A percentile compares a stretch with the other conserved stretches of the same genome.
These are phyloP conservation scores for Jaltomata sinuosa DNA, from an alignment of 257 asterid genomes.

Conservation along the genomic window DNA sequence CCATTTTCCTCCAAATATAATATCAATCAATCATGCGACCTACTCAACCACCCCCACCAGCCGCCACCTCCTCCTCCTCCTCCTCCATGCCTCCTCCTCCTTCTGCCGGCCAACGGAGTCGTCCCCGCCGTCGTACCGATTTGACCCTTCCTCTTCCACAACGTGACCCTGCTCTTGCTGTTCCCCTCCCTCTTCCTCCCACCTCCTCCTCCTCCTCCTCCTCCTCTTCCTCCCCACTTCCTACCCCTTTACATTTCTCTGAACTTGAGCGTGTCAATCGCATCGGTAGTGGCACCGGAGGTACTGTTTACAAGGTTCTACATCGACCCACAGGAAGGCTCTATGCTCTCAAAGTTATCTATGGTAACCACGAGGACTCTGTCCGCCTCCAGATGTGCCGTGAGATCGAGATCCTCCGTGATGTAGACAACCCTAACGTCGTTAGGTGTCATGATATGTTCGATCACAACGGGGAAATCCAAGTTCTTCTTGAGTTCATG, in stretches of 20 bases:
- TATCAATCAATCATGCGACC: conserved; percentile 42
- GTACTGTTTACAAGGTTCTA: conserved; percentile 83
- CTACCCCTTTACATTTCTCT: conserved; percentile 34
- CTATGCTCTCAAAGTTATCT: conserved; percentile 73
- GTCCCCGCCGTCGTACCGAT: conserved; percentile 34
- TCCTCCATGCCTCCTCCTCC: conserved; percentile 3
- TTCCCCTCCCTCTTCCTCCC: conserved; percentile 67
- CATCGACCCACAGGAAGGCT: conserved; percentile 59
- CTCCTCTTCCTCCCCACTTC: conserved; percentile 8
- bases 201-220: conserved; percentile 14
- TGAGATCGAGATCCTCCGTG: conserved; percentile 87
- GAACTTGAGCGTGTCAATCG: conserved; percentile 73
- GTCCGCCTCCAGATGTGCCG: conserved; percentile 76
- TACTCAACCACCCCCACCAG: conserved; percentile 36
- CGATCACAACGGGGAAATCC: conserved; percentile 81
- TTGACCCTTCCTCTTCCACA: conserved; percentile 79
- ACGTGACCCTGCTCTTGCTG: conserved; percentile 60
- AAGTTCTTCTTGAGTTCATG: conserved; percentile 70
- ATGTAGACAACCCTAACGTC: conserved; percentile 69
- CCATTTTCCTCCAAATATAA: not conserved
- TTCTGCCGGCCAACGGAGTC: conserved; percentile 4
- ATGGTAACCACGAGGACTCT: conserved; percentile 80
- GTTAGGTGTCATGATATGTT: conserved; percentile 64
- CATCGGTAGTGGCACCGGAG: conserved; percentile 87
- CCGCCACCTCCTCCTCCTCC: conserved; percentile 8